Evolutionary conservation across 2,329 filamentous ascomycete species (phyloP).

Genomic region (Coniochaeta sp.): DNA sequence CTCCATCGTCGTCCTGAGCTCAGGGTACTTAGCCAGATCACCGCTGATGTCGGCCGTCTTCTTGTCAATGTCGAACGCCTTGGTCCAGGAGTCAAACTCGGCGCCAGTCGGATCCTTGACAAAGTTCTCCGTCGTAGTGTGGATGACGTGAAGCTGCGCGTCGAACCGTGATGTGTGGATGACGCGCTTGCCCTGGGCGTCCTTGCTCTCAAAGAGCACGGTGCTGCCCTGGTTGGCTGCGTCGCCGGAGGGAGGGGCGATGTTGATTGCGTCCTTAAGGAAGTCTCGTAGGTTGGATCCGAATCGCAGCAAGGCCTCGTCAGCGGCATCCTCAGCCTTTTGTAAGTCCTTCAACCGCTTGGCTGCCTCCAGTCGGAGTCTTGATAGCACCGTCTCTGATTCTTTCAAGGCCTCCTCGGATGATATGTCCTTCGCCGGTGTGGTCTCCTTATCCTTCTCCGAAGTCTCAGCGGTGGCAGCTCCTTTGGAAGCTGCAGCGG

Average conservation of each 20-base stretch:
- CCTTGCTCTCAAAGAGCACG: conserved; percentile 89
- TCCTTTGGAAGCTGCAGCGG: conserved; percentile 14
- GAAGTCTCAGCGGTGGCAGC: conserved; percentile 18
- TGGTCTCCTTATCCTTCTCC: conserved; percentile 28
- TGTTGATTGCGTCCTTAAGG: conserved; percentile 80
- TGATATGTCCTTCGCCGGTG: conserved; percentile 34
- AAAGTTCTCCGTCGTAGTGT: conserved; percentile 77
- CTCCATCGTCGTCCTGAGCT: conserved; percentile 86
- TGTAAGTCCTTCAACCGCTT: conserved; percentile 85
- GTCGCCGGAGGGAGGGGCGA: conserved; percentile 62
- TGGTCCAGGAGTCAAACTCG: conserved; percentile 68
- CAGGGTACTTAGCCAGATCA: conserved; percentile 79
- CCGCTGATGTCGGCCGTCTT: conserved; percentile 78
- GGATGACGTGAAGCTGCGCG: conserved; percentile 91
- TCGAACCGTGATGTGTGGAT: conserved; percentile 94
- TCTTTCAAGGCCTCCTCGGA: conserved; percentile 37
- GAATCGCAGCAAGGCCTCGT: conserved; percentile 89
- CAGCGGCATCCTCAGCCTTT: conserved; percentile 87
- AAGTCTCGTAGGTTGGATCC: conserved; percentile 86
- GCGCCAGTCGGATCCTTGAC: conserved; percentile 68
- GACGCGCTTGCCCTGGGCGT: conserved; percentile 80
- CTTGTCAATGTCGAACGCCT: conserved; percentile 69
- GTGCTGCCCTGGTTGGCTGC: conserved; percentile 40
- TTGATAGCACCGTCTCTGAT: conserved; percentile 62
- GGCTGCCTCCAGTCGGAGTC: conserved; percentile 68